Evolutionary conservation across 139 green algal genomes (phyloP).

Genomic region (Chlorella sorokiniana): DNA sequence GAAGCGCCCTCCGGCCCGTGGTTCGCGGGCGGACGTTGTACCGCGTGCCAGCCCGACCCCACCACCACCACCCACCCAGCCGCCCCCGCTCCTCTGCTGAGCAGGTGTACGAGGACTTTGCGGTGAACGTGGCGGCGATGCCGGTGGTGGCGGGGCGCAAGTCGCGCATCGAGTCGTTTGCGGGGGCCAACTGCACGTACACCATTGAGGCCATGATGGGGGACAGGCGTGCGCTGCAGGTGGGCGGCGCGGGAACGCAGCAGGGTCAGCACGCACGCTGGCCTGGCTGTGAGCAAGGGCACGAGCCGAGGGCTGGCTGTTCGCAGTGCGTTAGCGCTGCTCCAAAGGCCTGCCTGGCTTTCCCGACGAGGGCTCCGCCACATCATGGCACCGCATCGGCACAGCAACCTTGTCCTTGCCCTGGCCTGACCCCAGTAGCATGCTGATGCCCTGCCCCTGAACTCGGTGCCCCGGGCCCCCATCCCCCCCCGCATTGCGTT

Average conservation of each 20-base stretch:
- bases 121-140: constrained; percentile 81
- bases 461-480: neutral
- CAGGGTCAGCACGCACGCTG: too few species aligned
- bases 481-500: neutral
- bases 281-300: too few species aligned
- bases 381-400: too few species aligned
- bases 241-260: too few species aligned
- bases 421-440: neutral
- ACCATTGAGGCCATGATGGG: constrained; percentile 99
- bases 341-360: neutral
- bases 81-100: too few species aligned
- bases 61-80: neutral
- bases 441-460: too few species aligned
- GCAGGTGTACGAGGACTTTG: constrained; percentile 78
- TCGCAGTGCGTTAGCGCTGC: neutral
- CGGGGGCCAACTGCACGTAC: constrained; percentile 91
- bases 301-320: neutral
- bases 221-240: constrained; percentile 86
- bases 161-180: constrained; percentile 84
- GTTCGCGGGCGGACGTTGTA: neutral
- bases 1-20: too few species aligned
- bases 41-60: neutral
- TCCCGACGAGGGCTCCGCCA: too few species aligned
- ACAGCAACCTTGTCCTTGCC: neutral
- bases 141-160: constrained; percentile 95